Conservation (phyloP, 305 asterid species). For the Lippia alba region DNA sequence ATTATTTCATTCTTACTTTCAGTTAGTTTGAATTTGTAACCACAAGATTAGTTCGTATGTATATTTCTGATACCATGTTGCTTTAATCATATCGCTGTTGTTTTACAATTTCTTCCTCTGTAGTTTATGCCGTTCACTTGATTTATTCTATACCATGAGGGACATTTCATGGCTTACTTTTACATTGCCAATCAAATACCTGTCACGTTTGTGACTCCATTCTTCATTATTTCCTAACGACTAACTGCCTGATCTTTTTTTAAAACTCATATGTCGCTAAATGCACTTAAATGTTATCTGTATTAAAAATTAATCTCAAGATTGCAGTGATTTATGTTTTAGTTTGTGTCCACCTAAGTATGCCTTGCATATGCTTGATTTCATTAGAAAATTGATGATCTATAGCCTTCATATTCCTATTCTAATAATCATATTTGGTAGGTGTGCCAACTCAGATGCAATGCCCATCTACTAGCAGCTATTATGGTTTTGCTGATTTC, state of each 20-base stretch:
- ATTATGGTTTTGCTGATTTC: slow-evolving; percentile 71
- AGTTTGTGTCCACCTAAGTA: background rate
- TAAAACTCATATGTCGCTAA: background rate
- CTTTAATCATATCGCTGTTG: background rate
- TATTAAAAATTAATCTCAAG: background rate
- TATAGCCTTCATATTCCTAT: slow-evolving; percentile 1
- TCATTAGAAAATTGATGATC: background rate
- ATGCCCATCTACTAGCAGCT: slow-evolving; percentile 47
- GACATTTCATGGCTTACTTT: background rate
- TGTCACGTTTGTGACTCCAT: background rate
- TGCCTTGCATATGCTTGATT: background rate
- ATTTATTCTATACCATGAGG: background rate
- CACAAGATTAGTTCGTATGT: background rate
- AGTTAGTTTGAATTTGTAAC: background rate
- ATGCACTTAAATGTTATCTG: background rate
- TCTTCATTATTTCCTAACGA: background rate
- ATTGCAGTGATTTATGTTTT: background rate
- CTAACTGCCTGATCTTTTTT: background rate
- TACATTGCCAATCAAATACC: background rate
- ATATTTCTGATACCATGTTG: background rate
- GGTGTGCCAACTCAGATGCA: slow-evolving; percentile 51
- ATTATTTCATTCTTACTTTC: background rate
- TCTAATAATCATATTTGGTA: slow-evolving; percentile 20
- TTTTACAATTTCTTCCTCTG: background rate
- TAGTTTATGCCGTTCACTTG: background rate